A percentile compares a stretch with the other conserved stretches of the same genome.
phyloP scores from a whole-genome alignment of 352 stramenopile genomes.

The Phytophthora ramorum region DNA sequence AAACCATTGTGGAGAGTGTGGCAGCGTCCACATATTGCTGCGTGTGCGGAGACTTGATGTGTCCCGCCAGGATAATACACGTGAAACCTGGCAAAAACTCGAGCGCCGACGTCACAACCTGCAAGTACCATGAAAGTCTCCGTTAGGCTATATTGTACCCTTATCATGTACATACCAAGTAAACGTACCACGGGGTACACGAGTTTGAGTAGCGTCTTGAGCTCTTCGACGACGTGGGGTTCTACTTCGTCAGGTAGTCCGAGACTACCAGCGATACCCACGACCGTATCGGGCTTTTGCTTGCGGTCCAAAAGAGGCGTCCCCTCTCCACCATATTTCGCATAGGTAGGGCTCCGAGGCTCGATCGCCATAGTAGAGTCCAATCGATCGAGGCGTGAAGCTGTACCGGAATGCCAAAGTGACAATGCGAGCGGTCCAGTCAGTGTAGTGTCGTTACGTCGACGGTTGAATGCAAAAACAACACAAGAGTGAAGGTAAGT shows the following conservation, averaged over 20 bases:
- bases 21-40: conserved; percentile 68
- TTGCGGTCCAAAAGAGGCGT: conserved; percentile 22
- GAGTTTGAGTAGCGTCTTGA: conserved; percentile 53
- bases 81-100: conserved; percentile 64
- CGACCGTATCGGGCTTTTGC: neutral
- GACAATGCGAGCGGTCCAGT: neutral
- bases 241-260: conserved; percentile 32
- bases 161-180: neutral
- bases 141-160: neutral
- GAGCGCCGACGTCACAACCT: conserved; percentile 49
- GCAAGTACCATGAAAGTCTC: neutral
- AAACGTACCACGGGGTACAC: conserved; percentile 50
- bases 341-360: conserved; percentile 19
- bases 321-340: conserved; percentile 17
- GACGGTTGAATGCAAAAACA: conserved; percentile 18
- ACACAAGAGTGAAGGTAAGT: neutral
- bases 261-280: conserved; percentile 15
- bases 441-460: conserved; percentile 16
- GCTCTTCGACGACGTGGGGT: conserved; percentile 35
- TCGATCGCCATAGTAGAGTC: conserved; percentile 18
- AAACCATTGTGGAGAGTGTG: conserved; percentile 61
- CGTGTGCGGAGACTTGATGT: conserved; percentile 62
- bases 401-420: neutral
- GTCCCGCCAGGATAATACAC: conserved; percentile 64
- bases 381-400: neutral